Percentiles rank a stretch among this genome's conserved stretches.
Conservation (phyloP, 2,329 filamentous ascomycete genomes). For the Sporothrix inflata region DNA sequence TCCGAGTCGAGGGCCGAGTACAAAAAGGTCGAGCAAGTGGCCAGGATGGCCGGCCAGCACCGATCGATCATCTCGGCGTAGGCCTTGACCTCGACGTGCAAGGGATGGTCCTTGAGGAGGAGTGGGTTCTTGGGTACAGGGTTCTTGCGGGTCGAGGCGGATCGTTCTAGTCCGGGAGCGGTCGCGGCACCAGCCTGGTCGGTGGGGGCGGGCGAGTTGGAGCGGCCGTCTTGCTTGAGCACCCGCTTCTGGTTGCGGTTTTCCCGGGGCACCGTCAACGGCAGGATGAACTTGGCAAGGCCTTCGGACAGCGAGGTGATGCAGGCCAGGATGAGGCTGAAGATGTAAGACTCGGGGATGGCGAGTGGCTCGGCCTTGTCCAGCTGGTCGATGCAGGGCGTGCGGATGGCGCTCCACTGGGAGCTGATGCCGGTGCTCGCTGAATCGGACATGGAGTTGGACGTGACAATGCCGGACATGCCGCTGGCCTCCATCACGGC, state of each 20-base stretch:
- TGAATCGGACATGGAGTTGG: constrained; percentile 67
- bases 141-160: constrained; percentile 71
- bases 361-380: constrained; percentile 85
- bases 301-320: constrained; percentile 90
- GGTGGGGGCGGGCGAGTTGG: constrained; percentile 48
- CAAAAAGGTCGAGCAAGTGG: constrained; percentile 92
- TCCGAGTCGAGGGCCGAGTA: constrained; percentile 90
- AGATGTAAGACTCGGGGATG: constrained; percentile 91
- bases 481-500: constrained; percentile 88
- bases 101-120: constrained; percentile 70
- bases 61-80: constrained; percentile 83
- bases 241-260: constrained; percentile 56
- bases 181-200: constrained; percentile 29
- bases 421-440: constrained; percentile 78
- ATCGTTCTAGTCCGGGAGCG: constrained; percentile 54
- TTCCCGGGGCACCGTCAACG: constrained; percentile 82
- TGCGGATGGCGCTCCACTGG: constrained; percentile 86
- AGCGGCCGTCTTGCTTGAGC: constrained; percentile 49
- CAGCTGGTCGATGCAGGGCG: constrained; percentile 89
- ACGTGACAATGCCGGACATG: constrained; percentile 82
- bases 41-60: constrained; percentile 94
- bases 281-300: constrained; percentile 89
- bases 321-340: constrained; percentile 84
- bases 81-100: constrained; percentile 70
- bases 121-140: constrained; percentile 85